Conservation (phyloP, 805 yeast species). For the Ogataea neopini region DNA sequence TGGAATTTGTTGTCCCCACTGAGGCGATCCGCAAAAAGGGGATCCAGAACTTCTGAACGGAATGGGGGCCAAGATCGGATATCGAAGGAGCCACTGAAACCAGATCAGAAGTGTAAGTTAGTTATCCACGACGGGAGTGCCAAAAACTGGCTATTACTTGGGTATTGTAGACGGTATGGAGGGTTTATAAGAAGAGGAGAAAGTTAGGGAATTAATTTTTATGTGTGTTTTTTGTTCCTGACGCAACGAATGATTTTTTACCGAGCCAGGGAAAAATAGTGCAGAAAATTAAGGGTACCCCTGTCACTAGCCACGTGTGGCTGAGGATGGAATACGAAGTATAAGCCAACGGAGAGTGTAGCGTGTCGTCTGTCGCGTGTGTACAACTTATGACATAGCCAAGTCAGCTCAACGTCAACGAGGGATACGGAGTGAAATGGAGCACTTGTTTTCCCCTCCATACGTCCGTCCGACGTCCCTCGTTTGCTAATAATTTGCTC, state of each 20-base stretch:
- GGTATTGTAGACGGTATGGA: not conserved
- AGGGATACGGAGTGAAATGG: too few species aligned
- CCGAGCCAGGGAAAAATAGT: not conserved
- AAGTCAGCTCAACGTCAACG: too few species aligned
- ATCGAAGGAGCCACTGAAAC: not conserved
- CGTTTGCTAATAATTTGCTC: too few species aligned
- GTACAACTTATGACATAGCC: too few species aligned
- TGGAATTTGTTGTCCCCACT: too few species aligned
- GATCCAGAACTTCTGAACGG: not conserved
- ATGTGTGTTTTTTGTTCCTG: not conserved
- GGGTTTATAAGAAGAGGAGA: not conserved
- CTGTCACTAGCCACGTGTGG: not conserved
- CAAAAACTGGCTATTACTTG: not conserved
- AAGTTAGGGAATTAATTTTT: not conserved
- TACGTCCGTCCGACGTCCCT: too few species aligned
- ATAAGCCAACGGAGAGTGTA: too few species aligned
- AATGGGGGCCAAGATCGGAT: not conserved
- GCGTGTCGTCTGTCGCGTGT: too few species aligned
- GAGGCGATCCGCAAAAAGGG: not conserved
- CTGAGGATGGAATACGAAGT: not conserved
- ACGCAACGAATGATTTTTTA: not conserved
- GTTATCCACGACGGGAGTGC: not conserved
- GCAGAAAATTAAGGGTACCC: not conserved
- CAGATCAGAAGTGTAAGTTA: not conserved
- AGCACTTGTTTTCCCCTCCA: too few species aligned